Evolutionary conservation across 495 filamentous ascomycete species (phyloP).

Genomic region (Penicillium mononematosum): DNA sequence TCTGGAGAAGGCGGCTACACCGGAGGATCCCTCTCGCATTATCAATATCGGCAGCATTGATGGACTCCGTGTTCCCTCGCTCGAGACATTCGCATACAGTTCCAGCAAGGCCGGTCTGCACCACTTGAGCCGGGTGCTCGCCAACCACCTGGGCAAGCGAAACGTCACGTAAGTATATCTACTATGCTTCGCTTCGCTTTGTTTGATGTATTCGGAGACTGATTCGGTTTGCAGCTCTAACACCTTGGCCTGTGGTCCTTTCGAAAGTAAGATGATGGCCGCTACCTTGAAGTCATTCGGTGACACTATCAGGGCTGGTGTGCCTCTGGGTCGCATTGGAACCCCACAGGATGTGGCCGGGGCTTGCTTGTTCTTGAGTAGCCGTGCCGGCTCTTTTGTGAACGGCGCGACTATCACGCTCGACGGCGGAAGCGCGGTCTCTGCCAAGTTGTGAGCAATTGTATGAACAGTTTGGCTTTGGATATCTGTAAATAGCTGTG

Average conservation of each 20-base stretch:
- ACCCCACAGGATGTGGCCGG: conserved; percentile 71
- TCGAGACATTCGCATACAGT: conserved; percentile 77
- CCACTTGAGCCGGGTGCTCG: conserved; percentile 71
- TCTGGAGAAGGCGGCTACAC: conserved; percentile 54
- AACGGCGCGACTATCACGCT: conserved; percentile 75
- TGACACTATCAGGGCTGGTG: conserved; percentile 59
- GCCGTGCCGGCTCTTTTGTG: conserved; percentile 68
- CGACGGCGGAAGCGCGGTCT: conserved; percentile 63
- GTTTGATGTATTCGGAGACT: conserved; percentile 1
- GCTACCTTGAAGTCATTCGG: conserved; percentile 61
- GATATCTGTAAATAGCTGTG: conserved; percentile 1
- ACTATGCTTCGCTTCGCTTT: not conserved
- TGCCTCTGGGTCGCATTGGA: conserved; percentile 73
- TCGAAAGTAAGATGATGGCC: conserved; percentile 83
- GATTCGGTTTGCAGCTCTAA: conserved; percentile 46
- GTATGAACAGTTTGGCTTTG: not conserved
- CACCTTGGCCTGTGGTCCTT: conserved; percentile 74
- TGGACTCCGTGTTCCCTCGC: conserved; percentile 61
- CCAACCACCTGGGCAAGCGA: conserved; percentile 65
- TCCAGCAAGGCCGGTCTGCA: conserved; percentile 71
- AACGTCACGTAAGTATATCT: conserved; percentile 59
- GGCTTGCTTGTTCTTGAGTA: conserved; percentile 70
- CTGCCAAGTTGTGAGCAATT: conserved; percentile 50
- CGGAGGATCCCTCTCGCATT: conserved; percentile 58
- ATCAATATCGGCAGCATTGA: conserved; percentile 77